Evolutionary conservation across 139 green algal genomes (phyloP).

Genomic region (Micromonas commoda): DNA sequence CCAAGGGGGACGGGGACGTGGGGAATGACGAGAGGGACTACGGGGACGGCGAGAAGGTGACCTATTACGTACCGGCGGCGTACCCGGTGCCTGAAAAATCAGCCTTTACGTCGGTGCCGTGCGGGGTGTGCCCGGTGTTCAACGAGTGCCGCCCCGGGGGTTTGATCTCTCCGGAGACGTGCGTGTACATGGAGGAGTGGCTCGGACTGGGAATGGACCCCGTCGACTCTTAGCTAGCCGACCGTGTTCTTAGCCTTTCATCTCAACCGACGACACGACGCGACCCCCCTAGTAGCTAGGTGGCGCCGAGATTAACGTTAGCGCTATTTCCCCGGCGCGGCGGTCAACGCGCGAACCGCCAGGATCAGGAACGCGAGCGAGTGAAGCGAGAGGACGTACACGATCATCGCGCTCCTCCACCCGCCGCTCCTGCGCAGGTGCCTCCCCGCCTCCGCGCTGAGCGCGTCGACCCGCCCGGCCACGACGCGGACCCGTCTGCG

Average conservation of each 20-base stretch:
- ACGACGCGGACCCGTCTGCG: neutral
- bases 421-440: neutral
- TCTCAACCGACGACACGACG: no score
- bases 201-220: neutral
- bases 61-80: neutral
- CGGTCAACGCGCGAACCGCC: no score
- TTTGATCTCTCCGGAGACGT: constrained; percentile 67
- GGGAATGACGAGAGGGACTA: neutral
- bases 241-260: no score
- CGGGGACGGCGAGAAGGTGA: constrained; percentile 7
- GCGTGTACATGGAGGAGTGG: constrained; percentile 70
- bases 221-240: neutral
- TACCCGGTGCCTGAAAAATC: constrained; percentile 37
- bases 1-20: neutral
- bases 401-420: neutral
- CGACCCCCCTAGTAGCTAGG: no score
- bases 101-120: constrained; percentile 67
- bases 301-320: no score
- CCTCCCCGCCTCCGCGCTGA: neutral
- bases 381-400: neutral
- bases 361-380: neutral
- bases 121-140: constrained; percentile 78
- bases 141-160: constrained; percentile 66
- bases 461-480: neutral
- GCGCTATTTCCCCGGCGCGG: no score